Evolutionary conservation across 352 stramenopile species (phyloP), one percentile per base, ranked within the genome.

Genomic region (Phytophthora niederhauseri): DNA sequence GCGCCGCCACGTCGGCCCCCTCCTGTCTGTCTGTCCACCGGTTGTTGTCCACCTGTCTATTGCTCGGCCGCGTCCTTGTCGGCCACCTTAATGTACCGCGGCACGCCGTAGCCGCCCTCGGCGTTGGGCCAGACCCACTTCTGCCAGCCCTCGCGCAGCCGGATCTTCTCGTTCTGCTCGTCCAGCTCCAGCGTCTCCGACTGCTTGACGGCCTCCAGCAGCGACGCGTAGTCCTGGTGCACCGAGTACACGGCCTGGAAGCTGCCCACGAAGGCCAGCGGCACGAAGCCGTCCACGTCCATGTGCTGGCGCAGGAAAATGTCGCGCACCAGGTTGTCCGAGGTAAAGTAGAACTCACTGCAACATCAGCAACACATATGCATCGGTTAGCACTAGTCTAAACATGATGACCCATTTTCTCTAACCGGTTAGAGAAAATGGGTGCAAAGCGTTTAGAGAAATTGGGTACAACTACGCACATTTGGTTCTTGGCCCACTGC

Each of bases 101-200:
- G 86, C n/a, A 97, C 87, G 30, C 91, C 91, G 67, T 88, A 93
- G 57, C 84, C 80, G 66, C 91, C 91, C n/a, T 94, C 81, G 36
- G 75, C 79, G 65, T 97, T 97, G 7, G 91, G 91, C 80, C 92
- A 96, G 49, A 97, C 79, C 91, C 91, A 97, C 80, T 89, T 85
- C 58, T 94, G 66, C 91, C 91, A 97, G 60, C 80, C 89, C 19
- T 94, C 64, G 46, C 87, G 88, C 66, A 96, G 76, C 53, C 91
- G 88, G 45, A 97, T 92, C 76, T 94, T 97, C 70, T 97, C 91
- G 76, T 97, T 97, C 69, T 82, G 73, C 30, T 90, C 83, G 71
- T 97, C 91, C 41, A 97, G 67, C 72, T 97, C 85, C 3, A 96
- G 58, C 4, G 70, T 70, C 49, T 87, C 70, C 24, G 85, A 94